These are phyloP conservation scores for Monilinia polystroma DNA, from an alignment of 2,329 filamentous ascomycete species.

Conservation along the genomic window DNA sequence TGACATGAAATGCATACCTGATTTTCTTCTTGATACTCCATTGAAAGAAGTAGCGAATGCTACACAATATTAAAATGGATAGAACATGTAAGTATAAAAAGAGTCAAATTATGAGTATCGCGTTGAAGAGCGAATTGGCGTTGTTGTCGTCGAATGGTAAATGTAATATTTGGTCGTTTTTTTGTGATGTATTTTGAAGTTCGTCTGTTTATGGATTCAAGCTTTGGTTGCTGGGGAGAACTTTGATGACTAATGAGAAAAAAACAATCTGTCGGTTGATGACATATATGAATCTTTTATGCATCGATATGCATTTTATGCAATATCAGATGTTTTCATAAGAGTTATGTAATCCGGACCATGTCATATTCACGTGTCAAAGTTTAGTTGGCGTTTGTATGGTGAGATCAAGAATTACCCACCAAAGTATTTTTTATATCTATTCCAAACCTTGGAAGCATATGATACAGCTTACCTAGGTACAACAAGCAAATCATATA, in stretches of 20 bases:
- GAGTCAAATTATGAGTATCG: neutral
- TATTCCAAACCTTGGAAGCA: neutral
- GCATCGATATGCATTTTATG: neutral
- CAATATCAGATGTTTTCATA: neutral
- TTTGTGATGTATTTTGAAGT: conserved; percentile 13
- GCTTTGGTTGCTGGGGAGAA: conserved; percentile 21
- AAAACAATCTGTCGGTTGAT: neutral
- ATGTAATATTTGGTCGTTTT: conserved; percentile 1
- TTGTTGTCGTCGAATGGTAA: conserved; percentile 2
- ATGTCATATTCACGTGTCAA: conserved; percentile 13
- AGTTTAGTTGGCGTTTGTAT: neutral
- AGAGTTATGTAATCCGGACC: no score
- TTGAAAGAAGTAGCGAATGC: conserved; percentile 33
- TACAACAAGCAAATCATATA: neutral
- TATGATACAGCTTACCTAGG: neutral
- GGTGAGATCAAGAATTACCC: neutral
- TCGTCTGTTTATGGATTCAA: conserved; percentile 16
- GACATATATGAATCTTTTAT: neutral
- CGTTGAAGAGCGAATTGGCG: conserved; percentile 9
- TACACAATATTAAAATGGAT: conserved; percentile 29
- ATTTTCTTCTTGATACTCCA: conserved; percentile 37
- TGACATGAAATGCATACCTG: conserved; percentile 28
- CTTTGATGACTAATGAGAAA: conserved; percentile 7
- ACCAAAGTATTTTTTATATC: neutral
- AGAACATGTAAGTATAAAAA: conserved; percentile 30